Evolutionary conservation across 306 rosid genomes (phyloP), one percentile per base, ranked within the genome.

Genomic region (Cucurbita moschata): DNA sequence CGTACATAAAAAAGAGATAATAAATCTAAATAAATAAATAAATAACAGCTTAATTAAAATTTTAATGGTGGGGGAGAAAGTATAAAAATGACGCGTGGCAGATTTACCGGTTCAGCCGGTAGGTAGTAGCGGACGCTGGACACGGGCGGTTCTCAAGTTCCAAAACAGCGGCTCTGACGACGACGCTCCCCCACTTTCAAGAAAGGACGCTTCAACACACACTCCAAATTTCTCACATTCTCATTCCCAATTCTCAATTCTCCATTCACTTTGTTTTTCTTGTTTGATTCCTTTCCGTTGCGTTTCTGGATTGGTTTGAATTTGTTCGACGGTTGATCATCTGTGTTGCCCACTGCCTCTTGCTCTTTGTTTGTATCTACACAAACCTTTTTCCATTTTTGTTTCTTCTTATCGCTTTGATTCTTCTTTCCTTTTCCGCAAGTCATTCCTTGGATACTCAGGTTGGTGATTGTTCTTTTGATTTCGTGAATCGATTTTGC

Each of bases 391-490:
- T 49, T 49, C 14, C 5, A 0, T 43, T 43, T 40, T 43, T 46
- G 4, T 10, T 46, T 46, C 51, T 46, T 46, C 43, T 44, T 62
- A 30, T 58, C 12, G 13, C 21, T 49, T 49, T 66, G n/a, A 57
- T 38, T 12, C 2, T 39, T n/a, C 30, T 15, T 53, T 66, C 73
- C 71, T 55, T 52, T 44, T 44, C 73, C 75, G 54, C 53, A 37
- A 40, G 9, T 37, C 43, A 53, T 6, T 65, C 56, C 10, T 37
- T 79, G 42, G 61, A 51, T 53, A 35, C 19, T 38, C 77, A 78
- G 86, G 82, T 90, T 26, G 53, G 53, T 71, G 38, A 18, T 56
- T 46, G 38, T 43, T 51, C 63, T 62, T 61, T 62, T 18, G 6
- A 1, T 56, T 66, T 49, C 57, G 11, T 44, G 3, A 7, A 3